Conservation (phyloP, 2,329 filamentous ascomycete species). For the Calonectria crousiana region DNA sequence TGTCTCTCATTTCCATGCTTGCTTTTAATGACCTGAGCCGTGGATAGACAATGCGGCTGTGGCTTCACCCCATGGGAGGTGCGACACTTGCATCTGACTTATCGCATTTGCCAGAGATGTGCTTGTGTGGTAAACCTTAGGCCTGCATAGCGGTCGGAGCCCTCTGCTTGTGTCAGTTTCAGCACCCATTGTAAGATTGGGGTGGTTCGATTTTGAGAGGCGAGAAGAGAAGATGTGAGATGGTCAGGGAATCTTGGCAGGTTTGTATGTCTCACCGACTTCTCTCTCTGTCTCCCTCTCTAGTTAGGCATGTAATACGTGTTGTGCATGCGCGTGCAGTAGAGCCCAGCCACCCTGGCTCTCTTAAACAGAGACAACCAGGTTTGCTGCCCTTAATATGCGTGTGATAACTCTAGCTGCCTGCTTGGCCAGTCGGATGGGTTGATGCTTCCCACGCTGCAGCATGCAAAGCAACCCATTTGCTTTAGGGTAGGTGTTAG, state of each 20-base stretch:
- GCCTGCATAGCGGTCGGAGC: not conserved
- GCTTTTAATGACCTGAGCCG: not conserved
- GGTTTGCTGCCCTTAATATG: not conserved
- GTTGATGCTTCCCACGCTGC: not conserved
- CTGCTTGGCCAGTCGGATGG: not conserved
- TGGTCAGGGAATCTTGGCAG: not conserved
- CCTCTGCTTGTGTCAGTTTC: not conserved
- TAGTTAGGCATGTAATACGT: not conserved
- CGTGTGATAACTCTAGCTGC: not conserved
- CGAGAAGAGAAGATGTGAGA: not conserved
- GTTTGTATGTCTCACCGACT: conserved; percentile 8
- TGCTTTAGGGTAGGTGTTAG: not conserved
- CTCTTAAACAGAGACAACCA: not conserved
- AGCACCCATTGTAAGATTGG: not conserved
- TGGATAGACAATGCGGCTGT: conserved; percentile 5
- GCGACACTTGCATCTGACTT: not conserved
- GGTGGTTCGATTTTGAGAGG: not conserved
- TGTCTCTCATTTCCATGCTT: not conserved
- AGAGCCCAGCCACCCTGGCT: conserved; percentile 30
- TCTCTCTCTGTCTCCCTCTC: not conserved
- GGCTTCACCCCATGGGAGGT: not conserved
- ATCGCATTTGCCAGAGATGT: not conserved
- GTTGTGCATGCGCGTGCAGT: not conserved
- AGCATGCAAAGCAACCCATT: not conserved
- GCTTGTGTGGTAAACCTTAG: not conserved